Conservation (phyloP, 179 eudicot species). For the Pouteria campechiana region DNA sequence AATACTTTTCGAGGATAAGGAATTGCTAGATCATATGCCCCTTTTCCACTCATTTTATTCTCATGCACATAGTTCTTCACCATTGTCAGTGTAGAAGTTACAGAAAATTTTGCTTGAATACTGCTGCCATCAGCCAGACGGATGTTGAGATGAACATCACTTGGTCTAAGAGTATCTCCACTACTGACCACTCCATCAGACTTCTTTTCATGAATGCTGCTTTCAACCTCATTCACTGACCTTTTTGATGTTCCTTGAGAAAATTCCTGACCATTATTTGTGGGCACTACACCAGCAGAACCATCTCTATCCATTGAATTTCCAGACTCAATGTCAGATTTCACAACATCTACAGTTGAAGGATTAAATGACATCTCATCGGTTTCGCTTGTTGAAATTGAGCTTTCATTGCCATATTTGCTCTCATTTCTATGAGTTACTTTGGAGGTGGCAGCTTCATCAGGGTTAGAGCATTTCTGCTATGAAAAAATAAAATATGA, state of each 20-base stretch:
- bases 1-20: slow-evolving; percentile 66
- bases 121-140: slow-evolving; percentile 40
- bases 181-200: slow-evolving; percentile 7
- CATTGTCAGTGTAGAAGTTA: slow-evolving; percentile 28
- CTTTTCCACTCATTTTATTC: slow-evolving; percentile 21
- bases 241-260: slow-evolving; percentile 2
- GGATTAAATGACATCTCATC: slow-evolving; percentile 5
- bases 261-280: slow-evolving; percentile 7
- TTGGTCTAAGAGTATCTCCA: slow-evolving; percentile 14
- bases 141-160: slow-evolving; percentile 37
- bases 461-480: slow-evolving; percentile 3
- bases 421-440: slow-evolving; percentile 2
- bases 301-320: background rate
- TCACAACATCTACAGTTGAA: slow-evolving; percentile 4
- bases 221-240: slow-evolving; percentile 6
- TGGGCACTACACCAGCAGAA: background rate
- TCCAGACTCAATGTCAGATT: background rate
- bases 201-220: slow-evolving; percentile 7
- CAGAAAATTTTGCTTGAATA: slow-evolving; percentile 36
- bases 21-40: slow-evolving; percentile 41
- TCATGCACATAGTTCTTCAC: slow-evolving; percentile 41
- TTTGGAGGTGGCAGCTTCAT: slow-evolving; percentile 1
- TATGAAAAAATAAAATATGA: slow-evolving; percentile 1
- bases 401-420: slow-evolving; percentile 5
- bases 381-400: slow-evolving; percentile 7